phyloP scores from a whole-genome alignment of 2,329 filamentous ascomycete genomes.

The Aspergillus sp. region DNA sequence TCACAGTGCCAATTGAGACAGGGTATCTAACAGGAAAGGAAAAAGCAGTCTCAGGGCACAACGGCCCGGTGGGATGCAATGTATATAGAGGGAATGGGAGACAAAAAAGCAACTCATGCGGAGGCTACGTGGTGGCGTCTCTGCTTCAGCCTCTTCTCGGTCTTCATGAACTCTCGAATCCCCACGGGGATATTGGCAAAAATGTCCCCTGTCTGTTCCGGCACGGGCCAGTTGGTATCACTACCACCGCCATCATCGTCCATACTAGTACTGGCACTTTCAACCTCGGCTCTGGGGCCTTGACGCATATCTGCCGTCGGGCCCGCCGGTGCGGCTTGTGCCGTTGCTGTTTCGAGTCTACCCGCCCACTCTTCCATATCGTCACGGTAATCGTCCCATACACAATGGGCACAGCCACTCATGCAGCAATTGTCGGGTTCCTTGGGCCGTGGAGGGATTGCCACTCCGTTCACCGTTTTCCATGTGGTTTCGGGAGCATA shows the following conservation, averaged over 20 bases:
- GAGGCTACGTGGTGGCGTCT: conserved; percentile 52
- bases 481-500: conserved; percentile 51
- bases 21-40: neutral
- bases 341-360: conserved; percentile 54
- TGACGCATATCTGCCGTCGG: conserved; percentile 23
- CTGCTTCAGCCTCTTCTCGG: conserved; percentile 80
- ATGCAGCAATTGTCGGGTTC: conserved; percentile 99
- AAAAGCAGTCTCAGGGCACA: neutral
- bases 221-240: conserved; percentile 55
- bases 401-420: conserved; percentile 96
- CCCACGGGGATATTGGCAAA: conserved; percentile 80
- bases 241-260: conserved; percentile 75
- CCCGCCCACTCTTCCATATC: conserved; percentile 84
- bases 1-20: neutral
- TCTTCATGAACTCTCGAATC: conserved; percentile 94
- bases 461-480: conserved; percentile 61
- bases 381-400: conserved; percentile 86
- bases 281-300: conserved; percentile 33
- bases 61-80: too few species aligned
- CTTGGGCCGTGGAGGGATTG: conserved; percentile 71
- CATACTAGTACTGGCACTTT: conserved; percentile 53
- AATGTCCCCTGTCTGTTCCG: conserved; percentile 48
- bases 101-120: conserved; percentile 8
- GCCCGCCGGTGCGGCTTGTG: conserved; percentile 21
- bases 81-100: conserved; percentile 2